Base-by-base conservation (phyloP, 768 basidiomycete species). In the Serendipita indica region DNA sequence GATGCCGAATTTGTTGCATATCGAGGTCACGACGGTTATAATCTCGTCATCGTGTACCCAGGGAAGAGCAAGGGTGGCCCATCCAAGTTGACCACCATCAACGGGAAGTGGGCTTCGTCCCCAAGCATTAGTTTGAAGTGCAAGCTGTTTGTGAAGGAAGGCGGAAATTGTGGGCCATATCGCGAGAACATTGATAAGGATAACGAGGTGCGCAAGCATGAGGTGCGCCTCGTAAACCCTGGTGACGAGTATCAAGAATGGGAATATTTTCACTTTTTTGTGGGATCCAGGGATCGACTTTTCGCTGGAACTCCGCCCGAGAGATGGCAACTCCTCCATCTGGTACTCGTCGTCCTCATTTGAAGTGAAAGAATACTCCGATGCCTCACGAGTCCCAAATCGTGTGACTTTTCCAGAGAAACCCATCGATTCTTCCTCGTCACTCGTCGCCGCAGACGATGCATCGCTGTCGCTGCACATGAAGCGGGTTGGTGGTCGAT, bases 191-290 rank as follows among this genome's bases (percentile, higher is more conserved):
- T 37, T 37, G 41, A 64, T 57, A 30, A 63, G 27, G 27, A 58
- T 22, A 61, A 65, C 64, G 62, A 64, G 62, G 13, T 60, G 61
- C 33, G 63, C 65, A 60, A 66, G 63, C 59, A 66, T 64, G 43
- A 67, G 30, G 58, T 65, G 65, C 7, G 66, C 66, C 49, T 67
- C 66, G 61, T 66, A 67, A 18, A 67, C 37, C 14, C 66, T 58
- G 34, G 59, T 59, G 16, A 62, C 33, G 49, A 56, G 25, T 34
- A 60, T 32, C 12, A 57, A 2, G 41, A 57, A 33, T n/a, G 34
- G 35, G 59, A 60, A 57, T 27, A 59, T 16, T 16, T 39, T 43
- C 33, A 39, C 28, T 22, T 30, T 22, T 39, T 33, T 6, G 16
- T 46, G 39, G 39, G 59, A 49, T 16, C 10, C 35, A 37, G 37